These are phyloP conservation scores for Saitozyma podzolica DNA, from an alignment of 768 basidiomycete species.

Conservation along the genomic window DNA sequence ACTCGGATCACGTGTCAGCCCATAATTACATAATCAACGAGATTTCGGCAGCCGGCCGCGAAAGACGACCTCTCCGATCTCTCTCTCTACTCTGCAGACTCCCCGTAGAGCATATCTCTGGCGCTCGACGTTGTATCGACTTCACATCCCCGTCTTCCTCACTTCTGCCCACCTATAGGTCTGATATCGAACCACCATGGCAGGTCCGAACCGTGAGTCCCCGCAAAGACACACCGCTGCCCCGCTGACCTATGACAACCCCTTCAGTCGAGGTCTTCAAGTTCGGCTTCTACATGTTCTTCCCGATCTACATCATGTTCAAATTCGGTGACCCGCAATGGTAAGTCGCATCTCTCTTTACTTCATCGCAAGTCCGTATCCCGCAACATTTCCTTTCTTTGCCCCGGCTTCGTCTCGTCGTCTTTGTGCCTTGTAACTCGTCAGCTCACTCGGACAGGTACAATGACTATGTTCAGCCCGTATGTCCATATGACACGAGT, in stretches of 20 bases:
- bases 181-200: slow-evolving; percentile 10
- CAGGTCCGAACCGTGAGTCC: slow-evolving; percentile 20
- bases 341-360: slow-evolving; percentile 5
- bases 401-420: not conserved
- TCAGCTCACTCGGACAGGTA: slow-evolving; percentile 21
- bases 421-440: not conserved
- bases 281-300: slow-evolving; percentile 50
- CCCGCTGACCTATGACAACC: not conserved
- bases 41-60: not conserved
- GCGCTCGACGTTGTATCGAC: not conserved
- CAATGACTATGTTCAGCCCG: slow-evolving; percentile 35
- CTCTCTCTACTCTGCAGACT: too few species aligned
- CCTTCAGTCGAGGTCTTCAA: slow-evolving; percentile 45
- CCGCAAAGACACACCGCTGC: not conserved
- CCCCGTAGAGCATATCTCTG: too few species aligned
- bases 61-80: not conserved
- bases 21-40: not conserved
- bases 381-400: too few species aligned
- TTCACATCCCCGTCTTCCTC: not conserved
- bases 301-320: slow-evolving; percentile 43
- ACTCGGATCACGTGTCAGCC: not conserved
- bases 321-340: slow-evolving; percentile 49
- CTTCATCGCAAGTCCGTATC: not conserved
- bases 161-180: not conserved
- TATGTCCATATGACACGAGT: slow-evolving; percentile 3